phyloP scores from a whole-genome alignment of 1,284 basidiomycete species.

The Apiotrichum montevideense region DNA sequence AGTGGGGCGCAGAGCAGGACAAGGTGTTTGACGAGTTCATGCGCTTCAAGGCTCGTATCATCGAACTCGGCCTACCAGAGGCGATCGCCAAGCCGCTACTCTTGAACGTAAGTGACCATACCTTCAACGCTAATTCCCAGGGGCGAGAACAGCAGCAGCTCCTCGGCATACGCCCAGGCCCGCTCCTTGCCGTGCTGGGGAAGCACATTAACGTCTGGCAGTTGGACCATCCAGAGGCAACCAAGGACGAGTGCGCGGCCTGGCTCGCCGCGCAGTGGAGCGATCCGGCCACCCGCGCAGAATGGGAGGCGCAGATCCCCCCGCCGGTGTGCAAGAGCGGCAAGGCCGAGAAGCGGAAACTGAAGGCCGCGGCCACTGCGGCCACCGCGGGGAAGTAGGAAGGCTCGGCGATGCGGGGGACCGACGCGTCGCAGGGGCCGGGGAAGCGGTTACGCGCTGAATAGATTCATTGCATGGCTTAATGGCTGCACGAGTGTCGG shows the following conservation, averaged over 20 bases:
- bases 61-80: conserved; percentile 57
- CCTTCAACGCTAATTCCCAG: conserved; percentile 48
- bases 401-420: conserved; percentile 4
- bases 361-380: neutral
- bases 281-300: conserved; percentile 10
- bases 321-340: conserved; percentile 5
- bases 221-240: conserved; percentile 62
- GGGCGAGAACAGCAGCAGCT: conserved; percentile 61
- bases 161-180: conserved; percentile 59
- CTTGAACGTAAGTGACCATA: conserved; percentile 50
- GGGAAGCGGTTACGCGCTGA: neutral
- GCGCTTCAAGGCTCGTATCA: conserved; percentile 56
- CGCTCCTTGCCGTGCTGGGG: conserved; percentile 63
- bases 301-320: conserved; percentile 11
- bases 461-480: neutral
- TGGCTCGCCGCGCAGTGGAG: conserved; percentile 56
- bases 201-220: conserved; percentile 71
- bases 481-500: no score
- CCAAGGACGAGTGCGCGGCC: conserved; percentile 59
- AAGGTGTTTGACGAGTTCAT: conserved; percentile 60
- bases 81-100: conserved; percentile 64
- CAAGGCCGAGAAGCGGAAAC: conserved; percentile 14
- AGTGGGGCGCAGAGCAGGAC: conserved; percentile 51
- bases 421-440: conserved; percentile 1
- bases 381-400: neutral